Conservation (phyloP, 768 basidiomycete genomes). For the Sporobolomyces roseus region DNA sequence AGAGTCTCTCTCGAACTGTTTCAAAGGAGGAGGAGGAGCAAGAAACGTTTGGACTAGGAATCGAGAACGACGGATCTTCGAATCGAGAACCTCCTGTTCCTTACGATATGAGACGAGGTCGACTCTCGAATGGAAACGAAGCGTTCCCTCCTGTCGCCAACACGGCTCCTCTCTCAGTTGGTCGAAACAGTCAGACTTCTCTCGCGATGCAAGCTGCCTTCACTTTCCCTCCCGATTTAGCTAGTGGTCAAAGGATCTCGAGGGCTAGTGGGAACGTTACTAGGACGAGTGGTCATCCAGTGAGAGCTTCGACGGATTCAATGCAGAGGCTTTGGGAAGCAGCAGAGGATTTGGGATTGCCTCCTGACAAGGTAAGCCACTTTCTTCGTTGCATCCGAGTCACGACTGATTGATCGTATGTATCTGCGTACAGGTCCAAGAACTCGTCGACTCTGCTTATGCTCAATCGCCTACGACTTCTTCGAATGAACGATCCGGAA, state of each 20-base stretch:
- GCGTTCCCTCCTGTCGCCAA: slow-evolving; percentile 1
- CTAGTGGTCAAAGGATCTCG: no score
- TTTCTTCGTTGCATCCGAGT: not conserved
- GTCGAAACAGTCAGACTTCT: slow-evolving; percentile 11
- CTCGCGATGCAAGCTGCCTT: no score
- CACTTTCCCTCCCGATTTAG: no score
- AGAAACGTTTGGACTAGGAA: not conserved
- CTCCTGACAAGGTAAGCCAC: slow-evolving; percentile 33
- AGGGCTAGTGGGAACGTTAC: not conserved
- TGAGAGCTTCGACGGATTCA: slow-evolving; percentile 24
- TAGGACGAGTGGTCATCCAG: slow-evolving; percentile 6
- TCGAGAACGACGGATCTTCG: no score
- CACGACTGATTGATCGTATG: not conserved
- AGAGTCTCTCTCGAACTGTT: no score
- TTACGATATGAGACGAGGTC: not conserved
- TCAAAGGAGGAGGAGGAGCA: no score
- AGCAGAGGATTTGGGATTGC: slow-evolving; percentile 40
- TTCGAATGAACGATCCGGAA: slow-evolving; percentile 5
- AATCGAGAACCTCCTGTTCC: not conserved
- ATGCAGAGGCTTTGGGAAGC: slow-evolving; percentile 41
- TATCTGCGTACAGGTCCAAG: slow-evolving; percentile 10
- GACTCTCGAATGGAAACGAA: no score
- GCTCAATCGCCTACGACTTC: slow-evolving; percentile 28
- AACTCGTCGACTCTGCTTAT: slow-evolving; percentile 42
- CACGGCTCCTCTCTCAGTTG: slow-evolving; percentile 28